phyloP scores from a whole-genome alignment of 108 stramenopile species.

The Seminavis robusta region DNA sequence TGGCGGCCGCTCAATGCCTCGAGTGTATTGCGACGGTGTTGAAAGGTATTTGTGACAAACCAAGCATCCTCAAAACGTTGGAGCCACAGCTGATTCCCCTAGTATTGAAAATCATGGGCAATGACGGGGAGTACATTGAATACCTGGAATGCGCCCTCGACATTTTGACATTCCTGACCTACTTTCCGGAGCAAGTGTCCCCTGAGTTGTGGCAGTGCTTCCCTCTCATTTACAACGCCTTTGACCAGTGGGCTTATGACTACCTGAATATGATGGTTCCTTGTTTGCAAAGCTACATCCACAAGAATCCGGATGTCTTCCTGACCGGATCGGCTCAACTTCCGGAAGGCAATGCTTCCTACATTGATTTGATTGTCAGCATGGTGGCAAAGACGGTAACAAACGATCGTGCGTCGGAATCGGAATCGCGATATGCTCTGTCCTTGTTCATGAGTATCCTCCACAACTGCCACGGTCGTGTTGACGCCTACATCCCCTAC shows the following conservation, averaged over 20 bases:
- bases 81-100: slow-evolving; percentile 91
- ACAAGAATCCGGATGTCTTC: slow-evolving; percentile 77
- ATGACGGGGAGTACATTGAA: slow-evolving; percentile 92
- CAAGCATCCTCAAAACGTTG: slow-evolving; percentile 71
- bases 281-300: slow-evolving; percentile 92
- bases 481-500: slow-evolving; percentile 76
- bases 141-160: slow-evolving; percentile 93
- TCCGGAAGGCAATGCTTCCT: slow-evolving; percentile 50
- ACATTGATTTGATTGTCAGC: slow-evolving; percentile 84
- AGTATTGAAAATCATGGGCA: slow-evolving; percentile 79
- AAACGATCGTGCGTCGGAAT: slow-evolving; percentile 79
- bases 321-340: slow-evolving; percentile 50
- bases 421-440: slow-evolving; percentile 82
- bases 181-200: slow-evolving; percentile 83
- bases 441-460: slow-evolving; percentile 86
- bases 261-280: slow-evolving; percentile 92
- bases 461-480: slow-evolving; percentile 84
- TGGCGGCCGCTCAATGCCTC: slow-evolving; percentile 94
- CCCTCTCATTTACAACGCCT: slow-evolving; percentile 87
- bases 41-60: slow-evolving; percentile 77
- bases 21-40: slow-evolving; percentile 95
- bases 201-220: slow-evolving; percentile 91
- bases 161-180: slow-evolving; percentile 92
- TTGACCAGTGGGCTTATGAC: slow-evolving; percentile 95
- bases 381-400: slow-evolving; percentile 86